These are phyloP conservation scores for Pythium graminicola DNA, from an alignment of 352 stramenopile species.

Conservation along the genomic window DNA sequence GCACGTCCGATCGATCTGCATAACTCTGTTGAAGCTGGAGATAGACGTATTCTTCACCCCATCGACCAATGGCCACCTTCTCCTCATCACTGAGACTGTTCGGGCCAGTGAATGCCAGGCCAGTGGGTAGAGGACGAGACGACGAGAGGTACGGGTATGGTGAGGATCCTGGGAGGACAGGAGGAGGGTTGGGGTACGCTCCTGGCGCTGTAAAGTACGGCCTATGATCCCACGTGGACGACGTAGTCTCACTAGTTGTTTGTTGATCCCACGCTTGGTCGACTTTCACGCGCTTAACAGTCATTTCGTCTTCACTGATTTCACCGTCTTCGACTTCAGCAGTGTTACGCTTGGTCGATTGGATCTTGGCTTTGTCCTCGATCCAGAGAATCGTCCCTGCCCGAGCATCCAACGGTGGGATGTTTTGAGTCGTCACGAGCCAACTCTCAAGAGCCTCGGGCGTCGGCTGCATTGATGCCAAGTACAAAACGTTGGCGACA, in stretches of 20 bases:
- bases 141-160: not conserved
- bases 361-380: not conserved
- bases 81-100: conserved; percentile 75
- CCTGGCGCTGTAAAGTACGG: not conserved
- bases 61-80: conserved; percentile 68
- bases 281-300: conserved; percentile 17
- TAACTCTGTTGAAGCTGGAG: conserved; percentile 55
- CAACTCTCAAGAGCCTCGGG: conserved; percentile 34
- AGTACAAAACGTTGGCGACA: conserved; percentile 65
- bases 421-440: conserved; percentile 52
- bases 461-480: conserved; percentile 53
- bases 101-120: conserved; percentile 7
- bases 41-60: conserved; percentile 79
- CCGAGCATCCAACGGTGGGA: conserved; percentile 34
- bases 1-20: conserved; percentile 27
- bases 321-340: conserved; percentile 49
- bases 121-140: not conserved
- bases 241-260: not conserved
- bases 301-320: conserved; percentile 24
- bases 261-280: conserved; percentile 17
- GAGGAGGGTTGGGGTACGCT: not conserved
- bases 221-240: not conserved
- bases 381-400: conserved; percentile 35
- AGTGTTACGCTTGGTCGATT: conserved; percentile 15
- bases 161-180: too few relatives aligned